Percentiles rank a stretch among this genome's conserved stretches.
Conservation (phyloP, 1,284 basidiomycete species). For the Tetrapyrgos nigripes region DNA sequence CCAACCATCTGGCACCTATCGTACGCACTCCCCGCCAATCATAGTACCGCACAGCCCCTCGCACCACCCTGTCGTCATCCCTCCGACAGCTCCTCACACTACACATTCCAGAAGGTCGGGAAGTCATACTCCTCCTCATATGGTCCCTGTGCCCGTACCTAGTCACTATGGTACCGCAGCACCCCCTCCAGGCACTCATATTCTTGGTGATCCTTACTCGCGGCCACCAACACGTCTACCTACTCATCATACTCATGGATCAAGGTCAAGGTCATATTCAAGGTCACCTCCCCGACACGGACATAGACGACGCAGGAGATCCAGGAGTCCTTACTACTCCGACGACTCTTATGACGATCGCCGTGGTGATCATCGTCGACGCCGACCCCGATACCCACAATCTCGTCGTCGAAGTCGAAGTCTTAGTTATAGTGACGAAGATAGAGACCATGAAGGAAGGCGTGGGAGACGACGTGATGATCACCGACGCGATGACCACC, state of each 20-base stretch:
- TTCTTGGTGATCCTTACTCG: not conserved
- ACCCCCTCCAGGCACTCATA: not conserved
- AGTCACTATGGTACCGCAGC: not conserved
- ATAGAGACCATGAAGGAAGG: no score
- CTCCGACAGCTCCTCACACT: not conserved
- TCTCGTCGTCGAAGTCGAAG: not conserved
- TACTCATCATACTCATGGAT: not conserved
- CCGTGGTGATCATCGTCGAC: conserved; percentile 5
- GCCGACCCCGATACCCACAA: not conserved
- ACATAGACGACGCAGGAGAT: conserved; percentile 20
- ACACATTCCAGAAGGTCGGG: not conserved
- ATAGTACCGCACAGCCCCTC: not conserved
- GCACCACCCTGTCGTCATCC: no score
- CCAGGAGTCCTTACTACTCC: conserved; percentile 20
- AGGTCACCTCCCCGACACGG: not conserved
- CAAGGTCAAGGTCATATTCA: not conserved
- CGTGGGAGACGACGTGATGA: not conserved
- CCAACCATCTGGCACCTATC: not conserved
- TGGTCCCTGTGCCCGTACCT: no score
- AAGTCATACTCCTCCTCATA: not conserved
- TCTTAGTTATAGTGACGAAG: no score
- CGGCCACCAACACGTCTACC: not conserved
- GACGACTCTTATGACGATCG: conserved; percentile 15
- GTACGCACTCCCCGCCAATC: conserved; percentile 10
- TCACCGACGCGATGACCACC: not conserved